Evolutionary conservation across 768 basidiomycete species (phyloP).

Genomic region (Termitomyces sp.): DNA sequence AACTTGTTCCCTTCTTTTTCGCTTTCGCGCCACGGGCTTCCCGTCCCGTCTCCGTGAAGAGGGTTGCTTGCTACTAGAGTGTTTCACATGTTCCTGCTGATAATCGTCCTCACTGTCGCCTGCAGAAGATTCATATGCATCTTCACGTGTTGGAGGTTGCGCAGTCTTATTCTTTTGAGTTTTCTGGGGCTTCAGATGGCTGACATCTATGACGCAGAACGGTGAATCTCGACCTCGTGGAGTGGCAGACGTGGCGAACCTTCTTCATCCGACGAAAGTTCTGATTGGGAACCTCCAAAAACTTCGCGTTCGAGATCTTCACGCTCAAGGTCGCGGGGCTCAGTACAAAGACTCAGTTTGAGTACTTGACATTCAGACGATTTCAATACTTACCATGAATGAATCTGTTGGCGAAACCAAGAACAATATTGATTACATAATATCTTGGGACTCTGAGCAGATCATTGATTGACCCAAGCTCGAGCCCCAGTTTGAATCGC

Average conservation of each 20-base stretch:
- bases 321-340: slow-evolving; percentile 42
- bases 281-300: slow-evolving; percentile 81
- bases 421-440: slow-evolving; percentile 1
- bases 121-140: slow-evolving; percentile 50
- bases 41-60: slow-evolving; percentile 21
- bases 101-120: slow-evolving; percentile 45
- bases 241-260: slow-evolving; percentile 19
- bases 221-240: not conserved
- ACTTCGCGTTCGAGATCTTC: slow-evolving; percentile 59
- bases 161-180: slow-evolving; percentile 20
- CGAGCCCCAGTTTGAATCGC: too few relatives aligned
- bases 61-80: slow-evolving; percentile 24
- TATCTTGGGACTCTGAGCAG: too few relatives aligned
- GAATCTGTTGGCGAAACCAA: not conserved
- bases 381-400: not conserved
- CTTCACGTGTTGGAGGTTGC: slow-evolving; percentile 34
- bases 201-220: slow-evolving; percentile 26
- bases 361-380: not conserved
- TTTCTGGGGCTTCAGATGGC: slow-evolving; percentile 36
- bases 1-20: slow-evolving; percentile 55
- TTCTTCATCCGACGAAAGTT: slow-evolving; percentile 74
- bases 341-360: not conserved
- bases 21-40: slow-evolving; percentile 32
- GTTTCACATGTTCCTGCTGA: slow-evolving; percentile 28
- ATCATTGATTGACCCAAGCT: too few relatives aligned